Percentiles rank a stretch among this genome's conserved stretches.
phyloP scores from a whole-genome alignment of 2,329 filamentous ascomycete species.

The Simplicillium aogashimaense region DNA sequence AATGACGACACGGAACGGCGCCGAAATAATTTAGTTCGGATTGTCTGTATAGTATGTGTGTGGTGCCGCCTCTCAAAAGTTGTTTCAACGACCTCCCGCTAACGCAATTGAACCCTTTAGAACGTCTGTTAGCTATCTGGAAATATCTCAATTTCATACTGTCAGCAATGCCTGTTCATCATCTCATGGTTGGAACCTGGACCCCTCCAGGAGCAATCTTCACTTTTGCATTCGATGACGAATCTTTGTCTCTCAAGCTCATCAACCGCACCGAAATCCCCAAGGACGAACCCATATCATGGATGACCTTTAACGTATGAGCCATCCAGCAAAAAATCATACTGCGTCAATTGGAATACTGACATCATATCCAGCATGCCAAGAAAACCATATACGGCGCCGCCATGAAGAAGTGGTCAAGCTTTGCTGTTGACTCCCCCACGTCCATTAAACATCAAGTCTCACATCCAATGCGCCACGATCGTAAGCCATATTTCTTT shows the following conservation, averaged over 20 bases:
- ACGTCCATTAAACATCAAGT: slow-evolving; percentile 66
- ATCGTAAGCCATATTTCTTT: slow-evolving; percentile 45
- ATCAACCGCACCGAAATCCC: slow-evolving; percentile 76
- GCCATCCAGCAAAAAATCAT: neutral
- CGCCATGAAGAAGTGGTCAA: slow-evolving; percentile 90
- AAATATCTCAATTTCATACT: too few relatives aligned
- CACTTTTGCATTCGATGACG: slow-evolving; percentile 80
- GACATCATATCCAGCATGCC: slow-evolving; percentile 46
- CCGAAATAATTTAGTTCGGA: too few relatives aligned
- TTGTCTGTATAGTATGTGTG: too few relatives aligned
- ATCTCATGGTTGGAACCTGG: slow-evolving; percentile 90
- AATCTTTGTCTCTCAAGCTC: slow-evolving; percentile 61
- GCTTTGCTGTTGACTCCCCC: slow-evolving; percentile 66
- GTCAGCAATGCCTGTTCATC: slow-evolving; percentile 63
- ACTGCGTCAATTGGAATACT: neutral
- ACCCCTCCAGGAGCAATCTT: slow-evolving; percentile 84
- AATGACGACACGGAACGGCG: too few relatives aligned
- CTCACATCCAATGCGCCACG: slow-evolving; percentile 65
- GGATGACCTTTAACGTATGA: slow-evolving; percentile 83
- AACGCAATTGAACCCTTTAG: too few relatives aligned
- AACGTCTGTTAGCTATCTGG: too few relatives aligned
- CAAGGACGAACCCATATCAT: slow-evolving; percentile 78
- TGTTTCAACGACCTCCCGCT: too few relatives aligned
- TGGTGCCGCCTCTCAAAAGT: too few relatives aligned
- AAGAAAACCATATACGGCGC: slow-evolving; percentile 82